phyloP scores from a whole-genome alignment of 2,329 filamentous ascomycete genomes.

The Exserohilum rostratum region DNA sequence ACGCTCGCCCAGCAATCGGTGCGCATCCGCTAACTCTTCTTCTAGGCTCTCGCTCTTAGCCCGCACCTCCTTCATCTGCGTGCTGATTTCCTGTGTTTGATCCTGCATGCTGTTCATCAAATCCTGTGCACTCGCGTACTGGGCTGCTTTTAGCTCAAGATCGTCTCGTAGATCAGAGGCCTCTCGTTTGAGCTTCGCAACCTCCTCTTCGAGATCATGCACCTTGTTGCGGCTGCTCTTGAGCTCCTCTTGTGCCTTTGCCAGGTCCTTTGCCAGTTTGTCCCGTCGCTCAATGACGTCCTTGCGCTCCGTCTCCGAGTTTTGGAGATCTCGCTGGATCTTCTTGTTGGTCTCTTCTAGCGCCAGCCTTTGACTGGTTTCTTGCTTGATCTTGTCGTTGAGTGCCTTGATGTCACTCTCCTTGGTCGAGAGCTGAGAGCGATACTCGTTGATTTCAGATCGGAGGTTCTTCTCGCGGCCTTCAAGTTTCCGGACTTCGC shows the following conservation, averaged over 20 bases:
- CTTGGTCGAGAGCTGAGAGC: constrained; percentile 73
- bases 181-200: constrained; percentile 71
- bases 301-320: constrained; percentile 77
- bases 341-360: constrained; percentile 80
- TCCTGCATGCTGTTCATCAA: constrained; percentile 92
- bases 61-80: constrained; percentile 89
- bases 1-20: constrained; percentile 83
- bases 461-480: constrained; percentile 81
- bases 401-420: constrained; percentile 78
- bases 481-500: constrained; percentile 77
- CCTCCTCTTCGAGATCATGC: constrained; percentile 76
- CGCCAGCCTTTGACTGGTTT: constrained; percentile 72
- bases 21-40: constrained; percentile 88
- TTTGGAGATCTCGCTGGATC: constrained; percentile 76
- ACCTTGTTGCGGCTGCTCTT: constrained; percentile 62
- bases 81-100: constrained; percentile 83
- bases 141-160: constrained; percentile 79
- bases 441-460: constrained; percentile 72
- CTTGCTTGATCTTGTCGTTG: constrained; percentile 77
- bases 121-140: constrained; percentile 84
- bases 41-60: constrained; percentile 84
- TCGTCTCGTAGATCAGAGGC: constrained; percentile 75
- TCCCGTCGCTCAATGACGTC: constrained; percentile 77
- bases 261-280: constrained; percentile 71
- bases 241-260: constrained; percentile 74